These are phyloP conservation scores for Cucumis hystrix DNA, from an alignment of 306 rosid genomes.

Conservation along the genomic window DNA sequence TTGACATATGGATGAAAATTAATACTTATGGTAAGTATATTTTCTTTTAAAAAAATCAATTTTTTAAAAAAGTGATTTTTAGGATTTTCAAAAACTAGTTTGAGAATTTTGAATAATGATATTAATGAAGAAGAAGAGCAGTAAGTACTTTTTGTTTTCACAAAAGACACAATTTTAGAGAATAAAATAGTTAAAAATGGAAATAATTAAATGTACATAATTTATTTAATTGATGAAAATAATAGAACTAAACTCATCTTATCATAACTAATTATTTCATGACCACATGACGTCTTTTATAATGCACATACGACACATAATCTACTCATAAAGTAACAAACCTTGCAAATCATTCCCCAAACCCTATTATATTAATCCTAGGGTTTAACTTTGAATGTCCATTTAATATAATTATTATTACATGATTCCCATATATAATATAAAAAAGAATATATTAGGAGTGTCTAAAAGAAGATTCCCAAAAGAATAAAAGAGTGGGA, in stretches of 20 bases:
- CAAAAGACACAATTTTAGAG: too few relatives aligned
- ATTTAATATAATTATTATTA: neutral
- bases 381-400: neutral
- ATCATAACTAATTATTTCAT: neutral
- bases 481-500: neutral
- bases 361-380: neutral
- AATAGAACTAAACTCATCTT: neutral
- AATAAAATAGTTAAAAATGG: too few relatives aligned
- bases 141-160: too few relatives aligned
- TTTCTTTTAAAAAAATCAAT: too few relatives aligned
- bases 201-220: too few relatives aligned
- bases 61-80: too few relatives aligned
- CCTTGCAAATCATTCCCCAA: neutral
- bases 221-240: too few relatives aligned
- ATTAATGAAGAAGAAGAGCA: too few relatives aligned
- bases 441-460: neutral
- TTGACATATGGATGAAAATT: too few relatives aligned
- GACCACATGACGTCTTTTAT: neutral
- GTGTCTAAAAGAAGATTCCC: neutral
- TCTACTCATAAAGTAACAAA: neutral
- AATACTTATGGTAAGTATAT: too few relatives aligned
- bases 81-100: too few relatives aligned
- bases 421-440: neutral
- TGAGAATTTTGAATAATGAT: too few relatives aligned
- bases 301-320: neutral